phyloP scores from a whole-genome alignment of 305 asterid species.

The Galium porrigens region DNA sequence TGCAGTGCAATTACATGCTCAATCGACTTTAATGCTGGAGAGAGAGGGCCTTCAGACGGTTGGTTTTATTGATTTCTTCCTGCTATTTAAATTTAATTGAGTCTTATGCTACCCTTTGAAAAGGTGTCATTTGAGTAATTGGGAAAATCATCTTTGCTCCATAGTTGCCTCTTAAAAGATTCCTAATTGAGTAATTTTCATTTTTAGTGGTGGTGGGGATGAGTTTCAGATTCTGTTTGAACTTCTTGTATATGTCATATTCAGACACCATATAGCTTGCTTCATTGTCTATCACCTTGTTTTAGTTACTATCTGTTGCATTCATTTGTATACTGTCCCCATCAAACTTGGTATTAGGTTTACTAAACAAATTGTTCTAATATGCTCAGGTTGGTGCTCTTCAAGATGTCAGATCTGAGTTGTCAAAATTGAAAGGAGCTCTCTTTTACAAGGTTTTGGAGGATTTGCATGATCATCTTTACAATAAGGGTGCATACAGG shows the following conservation, averaged over 20 bases:
- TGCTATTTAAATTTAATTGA: not conserved
- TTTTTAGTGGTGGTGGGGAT: not conserved
- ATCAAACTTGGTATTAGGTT: not conserved
- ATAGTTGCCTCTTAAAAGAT: too few relatives aligned
- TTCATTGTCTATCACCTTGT: not conserved
- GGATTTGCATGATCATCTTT: conserved; percentile 93
- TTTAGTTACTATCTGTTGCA: not conserved
- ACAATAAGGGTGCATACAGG: conserved; percentile 94
- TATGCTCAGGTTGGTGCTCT: conserved; percentile 88
- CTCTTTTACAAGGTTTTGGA: conserved; percentile 90
- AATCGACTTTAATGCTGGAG: conserved; percentile 84
- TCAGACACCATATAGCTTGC: not conserved
- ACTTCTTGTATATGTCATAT: not conserved
- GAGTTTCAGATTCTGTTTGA: not conserved
- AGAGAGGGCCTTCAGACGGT: conserved; percentile 98
- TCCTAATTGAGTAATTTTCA: not conserved
- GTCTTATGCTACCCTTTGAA: not conserved
- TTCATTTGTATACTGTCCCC: not conserved
- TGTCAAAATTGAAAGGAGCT: conserved; percentile 78
- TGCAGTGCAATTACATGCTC: conserved; percentile 90
- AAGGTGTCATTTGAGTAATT: not conserved
- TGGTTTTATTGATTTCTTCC: conserved; percentile 21
- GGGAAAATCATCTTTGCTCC: too few relatives aligned
- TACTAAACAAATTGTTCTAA: not conserved
- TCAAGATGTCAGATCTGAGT: conserved; percentile 96